Evolutionary conservation across 768 basidiomycete genomes (phyloP), one percentile per base, ranked within the genome.

Genomic region (Amanita phalloides): DNA sequence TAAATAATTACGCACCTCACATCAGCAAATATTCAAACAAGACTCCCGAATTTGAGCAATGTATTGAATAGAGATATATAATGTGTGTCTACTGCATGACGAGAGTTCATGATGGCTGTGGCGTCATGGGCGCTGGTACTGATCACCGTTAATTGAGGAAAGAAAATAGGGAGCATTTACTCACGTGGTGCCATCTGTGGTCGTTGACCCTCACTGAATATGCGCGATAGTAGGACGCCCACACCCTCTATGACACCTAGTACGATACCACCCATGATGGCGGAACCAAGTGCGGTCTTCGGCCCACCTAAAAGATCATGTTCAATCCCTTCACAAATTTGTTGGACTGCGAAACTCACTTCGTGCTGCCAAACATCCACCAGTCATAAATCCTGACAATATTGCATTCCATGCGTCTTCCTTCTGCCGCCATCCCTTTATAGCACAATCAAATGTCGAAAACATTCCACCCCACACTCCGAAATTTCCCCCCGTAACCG

Each of bases 331-430:
- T 17, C 20, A 14, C 3, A 14, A 11, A 6, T 25, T 13, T 23
- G 33, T 54, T 21, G 55, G 47, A 37, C 28, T 32, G 35, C n/a
- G 48, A 20, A 28, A 83, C 90, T 69, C 67, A 96, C 95, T 90
- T 72, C 95, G 79, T 55, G 88, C 79, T 53, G 95, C 96, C 49
- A 97, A 70, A 66, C 90, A 94, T 51, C 96, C 96, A 68, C 96
- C 96, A 8, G 96, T 98, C 83, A 96, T 79, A 72, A 99, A 99
- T 42, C 96, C 96, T 23, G 93, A 92, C 48, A 96, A 86, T 61
- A 99, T 98, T 38, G 93, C 93, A 64, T 99, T 99, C 93, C 93
- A 99, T 48, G 95, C 89, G 66, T 96, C 94, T 69, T 96, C 93
- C 66, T 97, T 96, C 72, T 96, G 92, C 65, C 93, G 77, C 74